Conservation (phyloP, 768 basidiomycete genomes). For the Psilocybe tampanensis region DNA sequence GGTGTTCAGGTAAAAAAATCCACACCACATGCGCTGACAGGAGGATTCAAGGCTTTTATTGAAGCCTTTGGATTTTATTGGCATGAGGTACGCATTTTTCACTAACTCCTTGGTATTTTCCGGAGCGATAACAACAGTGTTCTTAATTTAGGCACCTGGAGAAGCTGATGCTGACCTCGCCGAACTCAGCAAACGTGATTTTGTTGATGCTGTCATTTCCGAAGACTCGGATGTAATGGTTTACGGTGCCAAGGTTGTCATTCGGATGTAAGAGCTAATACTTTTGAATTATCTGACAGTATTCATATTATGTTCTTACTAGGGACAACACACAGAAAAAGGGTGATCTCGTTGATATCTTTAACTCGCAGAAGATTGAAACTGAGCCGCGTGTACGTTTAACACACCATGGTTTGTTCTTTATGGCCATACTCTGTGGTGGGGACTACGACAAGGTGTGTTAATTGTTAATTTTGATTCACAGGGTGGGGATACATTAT, state of each 20-base stretch:
- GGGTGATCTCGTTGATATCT: neutral
- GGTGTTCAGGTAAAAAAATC: neutral
- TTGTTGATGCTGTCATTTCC: slow-evolving; percentile 37
- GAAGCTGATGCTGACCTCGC: slow-evolving; percentile 60
- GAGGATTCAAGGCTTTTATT: slow-evolving; percentile 33
- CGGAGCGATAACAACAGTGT: neutral
- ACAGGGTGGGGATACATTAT: no score
- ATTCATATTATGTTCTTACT: neutral
- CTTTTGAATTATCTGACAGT: neutral
- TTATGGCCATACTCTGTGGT: slow-evolving; percentile 15
- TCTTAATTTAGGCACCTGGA: slow-evolving; percentile 43
- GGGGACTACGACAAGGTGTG: slow-evolving; percentile 14
- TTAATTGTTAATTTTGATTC: neutral
- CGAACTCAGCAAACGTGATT: slow-evolving; percentile 38
- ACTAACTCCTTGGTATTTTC: neutral
- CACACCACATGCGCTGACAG: slow-evolving; percentile 27
- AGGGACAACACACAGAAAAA: neutral
- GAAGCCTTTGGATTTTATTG: slow-evolving; percentile 45
- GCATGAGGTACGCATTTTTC: slow-evolving; percentile 18
- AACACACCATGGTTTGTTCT: neutral
- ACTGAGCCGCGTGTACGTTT: neutral
- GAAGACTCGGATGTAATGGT: neutral
- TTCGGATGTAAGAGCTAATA: neutral
- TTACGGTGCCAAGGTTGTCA: neutral
- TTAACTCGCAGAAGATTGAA: neutral